These are phyloP conservation scores for Ustilago loliicola DNA, from an alignment of 1,284 basidiomycete species.

Conservation along the genomic window DNA sequence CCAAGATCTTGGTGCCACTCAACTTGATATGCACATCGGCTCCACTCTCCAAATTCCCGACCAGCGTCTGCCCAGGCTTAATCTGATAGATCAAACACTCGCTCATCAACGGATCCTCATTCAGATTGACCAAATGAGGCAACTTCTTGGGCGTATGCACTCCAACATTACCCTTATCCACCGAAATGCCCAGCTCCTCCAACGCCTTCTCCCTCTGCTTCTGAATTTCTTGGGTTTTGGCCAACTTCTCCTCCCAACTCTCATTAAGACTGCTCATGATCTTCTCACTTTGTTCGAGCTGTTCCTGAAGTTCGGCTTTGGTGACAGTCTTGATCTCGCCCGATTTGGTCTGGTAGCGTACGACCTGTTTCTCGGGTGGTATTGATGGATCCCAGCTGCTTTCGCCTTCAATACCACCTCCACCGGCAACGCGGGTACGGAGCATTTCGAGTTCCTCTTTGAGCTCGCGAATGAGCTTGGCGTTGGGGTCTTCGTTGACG, in stretches of 20 bases:
- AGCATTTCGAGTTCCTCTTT: constrained; percentile 90
- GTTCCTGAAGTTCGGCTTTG: constrained; percentile 95
- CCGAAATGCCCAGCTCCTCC: constrained; percentile 95
- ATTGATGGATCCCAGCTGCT: constrained; percentile 87
- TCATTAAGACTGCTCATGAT: constrained; percentile 95
- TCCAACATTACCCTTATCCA: constrained; percentile 94
- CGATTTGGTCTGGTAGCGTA: constrained; percentile 92
- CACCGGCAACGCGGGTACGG: constrained; percentile 58
- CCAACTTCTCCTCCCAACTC: constrained; percentile 97
- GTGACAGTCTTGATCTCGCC: constrained; percentile 95
- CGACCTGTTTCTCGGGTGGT: constrained; percentile 93
- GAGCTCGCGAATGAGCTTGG: constrained; percentile 95
- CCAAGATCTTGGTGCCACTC: constrained; percentile 89
- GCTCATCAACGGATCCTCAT: constrained; percentile 72
- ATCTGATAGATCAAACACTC: constrained; percentile 80
- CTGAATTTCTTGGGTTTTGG: constrained; percentile 92
- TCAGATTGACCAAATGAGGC: constrained; percentile 66
- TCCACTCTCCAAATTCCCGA: constrained; percentile 44
- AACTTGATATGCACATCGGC: constrained; percentile 79
- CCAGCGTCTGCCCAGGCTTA: constrained; percentile 86
- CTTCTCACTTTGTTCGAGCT: constrained; percentile 95
- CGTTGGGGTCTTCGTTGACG: constrained; percentile 98
- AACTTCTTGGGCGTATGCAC: constrained; percentile 95
- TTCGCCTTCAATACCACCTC: constrained; percentile 73
- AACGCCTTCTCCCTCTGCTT: constrained; percentile 95